Conservation (phyloP, 805 yeast species). For the Pichia eremophila region DNA sequence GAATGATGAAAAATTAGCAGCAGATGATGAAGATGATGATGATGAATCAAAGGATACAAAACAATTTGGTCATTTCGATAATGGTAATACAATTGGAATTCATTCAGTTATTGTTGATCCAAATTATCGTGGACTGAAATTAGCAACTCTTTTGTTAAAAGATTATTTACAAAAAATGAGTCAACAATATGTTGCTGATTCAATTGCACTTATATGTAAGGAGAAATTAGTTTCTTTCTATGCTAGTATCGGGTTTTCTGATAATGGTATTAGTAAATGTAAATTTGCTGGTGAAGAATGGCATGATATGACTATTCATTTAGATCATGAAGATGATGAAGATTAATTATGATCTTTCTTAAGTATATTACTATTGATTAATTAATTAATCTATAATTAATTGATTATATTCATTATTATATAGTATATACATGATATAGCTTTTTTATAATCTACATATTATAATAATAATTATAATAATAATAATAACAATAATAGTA, state of each 20-base stretch:
- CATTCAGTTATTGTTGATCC: constrained; percentile 77
- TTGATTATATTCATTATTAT: too few relatives aligned
- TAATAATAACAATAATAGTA: too few relatives aligned
- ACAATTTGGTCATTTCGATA: constrained; percentile 58
- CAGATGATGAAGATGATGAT: constrained; percentile 9
- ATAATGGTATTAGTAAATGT: constrained; percentile 56
- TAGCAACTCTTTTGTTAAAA: constrained; percentile 74
- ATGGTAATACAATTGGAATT: constrained; percentile 64
- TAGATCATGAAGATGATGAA: constrained; percentile 37
- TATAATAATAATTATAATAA: too few relatives aligned
- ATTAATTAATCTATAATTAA: too few relatives aligned
- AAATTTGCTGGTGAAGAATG: constrained; percentile 49
- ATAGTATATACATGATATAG: too few relatives aligned
- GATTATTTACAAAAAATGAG: constrained; percentile 87
- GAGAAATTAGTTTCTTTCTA: constrained; percentile 65
- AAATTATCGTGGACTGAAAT: constrained; percentile 67
- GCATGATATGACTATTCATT: constrained; percentile 42
- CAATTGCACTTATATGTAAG: constrained; percentile 67
- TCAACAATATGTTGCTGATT: constrained; percentile 77
- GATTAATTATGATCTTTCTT: constrained; percentile 17
- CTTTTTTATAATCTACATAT: too few relatives aligned
- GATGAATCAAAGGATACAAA: background rate
- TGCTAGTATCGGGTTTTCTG: constrained; percentile 69
- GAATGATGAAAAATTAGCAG: constrained; percentile 6
- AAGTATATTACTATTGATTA: too few relatives aligned